Conservation (phyloP, 2,329 filamentous ascomycete species). For the Xylariomycetidae sp. region DNA sequence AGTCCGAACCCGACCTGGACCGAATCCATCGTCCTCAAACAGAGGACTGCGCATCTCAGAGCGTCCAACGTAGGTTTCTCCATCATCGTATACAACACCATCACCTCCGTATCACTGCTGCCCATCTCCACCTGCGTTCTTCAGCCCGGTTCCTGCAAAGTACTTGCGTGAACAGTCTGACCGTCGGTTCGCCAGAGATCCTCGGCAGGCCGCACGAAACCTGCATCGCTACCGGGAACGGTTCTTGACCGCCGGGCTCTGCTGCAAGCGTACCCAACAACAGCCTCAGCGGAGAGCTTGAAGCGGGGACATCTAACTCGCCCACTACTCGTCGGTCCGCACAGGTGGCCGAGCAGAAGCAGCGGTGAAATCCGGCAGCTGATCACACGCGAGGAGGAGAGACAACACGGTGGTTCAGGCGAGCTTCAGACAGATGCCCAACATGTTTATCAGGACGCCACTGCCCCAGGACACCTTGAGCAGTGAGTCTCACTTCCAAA, state of each 20-base stretch:
- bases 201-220: conserved; percentile 27
- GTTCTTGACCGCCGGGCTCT: conserved; percentile 24
- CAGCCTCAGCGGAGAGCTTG: conserved; percentile 11
- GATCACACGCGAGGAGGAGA: conserved; percentile 13
- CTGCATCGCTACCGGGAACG: conserved; percentile 26
- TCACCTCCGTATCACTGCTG: too few species aligned
- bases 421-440: conserved; percentile 13
- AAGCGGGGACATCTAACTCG: conserved; percentile 20
- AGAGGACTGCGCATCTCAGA: too few species aligned
- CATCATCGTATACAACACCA: too few species aligned
- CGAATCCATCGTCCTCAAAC: too few species aligned
- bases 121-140: too few species aligned
- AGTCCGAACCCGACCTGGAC: too few species aligned
- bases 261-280: conserved; percentile 28
- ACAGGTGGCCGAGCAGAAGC: conserved; percentile 18
- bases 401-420: conserved; percentile 11
- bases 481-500: conserved; percentile 18
- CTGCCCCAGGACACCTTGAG: conserved; percentile 14
- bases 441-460: conserved; percentile 17
- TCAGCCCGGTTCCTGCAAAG: too few species aligned
- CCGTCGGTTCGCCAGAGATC: too few species aligned
- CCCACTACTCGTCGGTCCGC: conserved; percentile 13
- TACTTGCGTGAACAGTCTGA: too few species aligned
- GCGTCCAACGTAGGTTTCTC: too few species aligned
- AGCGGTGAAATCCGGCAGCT: conserved; percentile 22